Evolutionary conservation across 2,329 filamentous ascomycete species (phyloP), one percentile per base, ranked within the genome.

Genomic region (Diaporthe capsici): DNA sequence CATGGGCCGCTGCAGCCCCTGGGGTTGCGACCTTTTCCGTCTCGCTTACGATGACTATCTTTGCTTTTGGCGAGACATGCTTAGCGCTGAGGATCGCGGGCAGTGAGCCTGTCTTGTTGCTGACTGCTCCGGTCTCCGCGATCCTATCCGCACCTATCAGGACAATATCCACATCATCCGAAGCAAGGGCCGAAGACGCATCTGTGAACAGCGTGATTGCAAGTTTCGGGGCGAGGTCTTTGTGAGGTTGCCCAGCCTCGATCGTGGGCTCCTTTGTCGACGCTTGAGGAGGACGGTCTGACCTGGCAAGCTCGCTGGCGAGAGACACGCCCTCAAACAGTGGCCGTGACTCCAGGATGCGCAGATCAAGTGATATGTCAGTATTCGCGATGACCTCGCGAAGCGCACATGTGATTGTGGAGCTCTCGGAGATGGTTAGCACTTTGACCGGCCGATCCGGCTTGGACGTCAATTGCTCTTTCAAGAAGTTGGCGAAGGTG

Each of bases 91-190:
- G 84, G 0, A 90, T 86, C 1, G 90, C 87, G 1, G 91, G 88
- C 9, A 94, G 82, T 1, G 91, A 92, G 0, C 92, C 92, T 0
- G 88, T 91, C 82, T 94, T 94, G 82, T 94, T 94, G 81, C 88
- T 91, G 25, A 94, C 89, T 42, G 90, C 88, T 2, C 91, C 92
- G 0, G 84, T 81, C 0, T 84, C 81, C 17, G 89, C 88, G 73
- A 94, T 91, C 6, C 90, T 84, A 80, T 94, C 92, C 2, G 92
- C 91, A 1, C 92, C 92, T 1, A 94, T 84, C 4, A 94, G 82
- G 2, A 94, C 83, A 1, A 92, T 71, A 78, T 94, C 87, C 4
- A 90, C 84, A n/a, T 82, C 84, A 25, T 81, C 79, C 4, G 88
- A 86, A 1, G 91, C 90, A 13, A 90, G 81, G 0, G 89, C 90